Evolutionary conservation across 129 eudicot genomes (phyloP), one percentile per base, ranked within the genome.

Genomic region (Artemisia argyi): DNA sequence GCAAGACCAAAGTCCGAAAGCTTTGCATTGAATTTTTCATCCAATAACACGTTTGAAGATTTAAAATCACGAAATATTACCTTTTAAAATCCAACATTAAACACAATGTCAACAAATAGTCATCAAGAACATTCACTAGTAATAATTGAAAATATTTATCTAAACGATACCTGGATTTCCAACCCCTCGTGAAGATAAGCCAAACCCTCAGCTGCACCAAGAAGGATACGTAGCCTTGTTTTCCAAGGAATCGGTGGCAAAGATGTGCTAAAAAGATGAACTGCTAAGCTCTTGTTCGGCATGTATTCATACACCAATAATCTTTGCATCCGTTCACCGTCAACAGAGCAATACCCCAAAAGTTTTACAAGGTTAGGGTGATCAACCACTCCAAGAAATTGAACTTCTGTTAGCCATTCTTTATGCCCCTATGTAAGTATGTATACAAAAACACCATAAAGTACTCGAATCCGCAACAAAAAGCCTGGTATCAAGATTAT

Each of bases 1-100:
- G 97, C 97, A 61, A 91, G 89, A 35, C 97, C 97, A 46, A 91
- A 91, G 65, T 91, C 97, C 11, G 95, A 91, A 72, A 91, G 89
- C 87, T 84, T 91, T 2, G 97, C 73, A 13, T 76, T 85, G 70
- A 91, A 88, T 28, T 88, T 80, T 69, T 78, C 76, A 64, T 88
- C 95, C 72, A 91, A 56, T n/a, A 91, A 83, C 82, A 91, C 91
- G 35, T 91, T 91, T 5, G 97, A 85, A 0, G 97, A 72, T 67
- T 91, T 91, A 68, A 91, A 91, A 78, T 91, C 97, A 65, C 97
- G 86, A 71, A 74, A 88, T 72, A 91, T 91, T 39, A 91, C 90
- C 97, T 90, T 71, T 64, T 2, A 4, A 63, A 46, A 44, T 51
- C 35, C 19, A 55, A 50, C 51, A 55, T 52, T 11, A 16, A 20